Base-by-base conservation (phyloP, 805 yeast species). In the Starmerella potacharoeniae region DNA sequence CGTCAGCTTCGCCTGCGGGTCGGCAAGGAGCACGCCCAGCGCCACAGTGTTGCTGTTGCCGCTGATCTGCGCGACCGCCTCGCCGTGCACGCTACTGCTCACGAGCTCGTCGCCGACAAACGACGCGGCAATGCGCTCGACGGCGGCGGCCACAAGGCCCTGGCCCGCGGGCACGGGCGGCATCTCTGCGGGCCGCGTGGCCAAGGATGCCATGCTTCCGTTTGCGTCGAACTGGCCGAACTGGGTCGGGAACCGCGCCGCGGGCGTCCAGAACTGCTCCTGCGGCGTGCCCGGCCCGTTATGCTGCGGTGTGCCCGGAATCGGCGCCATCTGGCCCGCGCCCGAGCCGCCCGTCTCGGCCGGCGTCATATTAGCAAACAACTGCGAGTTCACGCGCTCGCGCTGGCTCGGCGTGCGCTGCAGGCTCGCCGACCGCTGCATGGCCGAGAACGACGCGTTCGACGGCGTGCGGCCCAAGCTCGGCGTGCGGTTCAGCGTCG, bases 121-220 rank as follows among this genome's bases (percentile, higher is more conserved):
- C 17, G 77, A 75, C 5, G 88, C 95, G 65, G 81, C 83, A 59
- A 87, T 74, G 11, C 85, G 81, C 71, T 91, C 97, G n/a, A 93
- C 90, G 59, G 89, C 73, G 48, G 95, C 84, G 3, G 90, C 82
- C 63, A 83, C 86, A 61, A 91, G 59, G 22, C 69, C 71, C 31
- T 41, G 50, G 28, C 40, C 58, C 5, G 59, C 41, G 6, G 69
- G 69, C 49, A 66, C 58, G 10, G 63, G 62, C 11, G 71, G 71
- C 58, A 62, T 66, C 42, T 43, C 60, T 29, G 59, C 52, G 30
- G 56, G 35, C 31, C 60, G 44, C 36, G 66, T 50, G 51, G 57
- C 54, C 42, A 59, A 34, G 8, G 69, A 60, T 5, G 62, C 56
- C 28, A 62, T 49, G 3, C 67, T 65, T 16, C 58, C 50, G 46